phyloP scores from a whole-genome alignment of 78 protist genomes.

The Dictyostelium firmibasis region DNA sequence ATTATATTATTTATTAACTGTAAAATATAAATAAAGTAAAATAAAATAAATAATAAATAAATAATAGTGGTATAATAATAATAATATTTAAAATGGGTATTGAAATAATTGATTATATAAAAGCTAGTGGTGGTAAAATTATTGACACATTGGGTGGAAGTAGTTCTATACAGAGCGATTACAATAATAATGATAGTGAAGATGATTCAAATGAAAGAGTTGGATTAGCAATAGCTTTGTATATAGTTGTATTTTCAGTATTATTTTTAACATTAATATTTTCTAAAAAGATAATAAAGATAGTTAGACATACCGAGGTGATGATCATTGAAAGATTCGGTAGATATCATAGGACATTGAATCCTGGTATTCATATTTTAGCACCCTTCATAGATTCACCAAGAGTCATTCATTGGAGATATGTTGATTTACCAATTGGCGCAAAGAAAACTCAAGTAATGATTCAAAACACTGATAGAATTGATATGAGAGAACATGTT shows the following conservation, averaged over 20 bases:
- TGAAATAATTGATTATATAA: not conserved
- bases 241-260: not conserved
- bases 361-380: slow-evolving; percentile 17
- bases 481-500: slow-evolving; percentile 27
- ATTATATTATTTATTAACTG: no score
- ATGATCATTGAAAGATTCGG: slow-evolving; percentile 32
- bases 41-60: not conserved
- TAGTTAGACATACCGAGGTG: slow-evolving; percentile 11
- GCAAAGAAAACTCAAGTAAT: not conserved
- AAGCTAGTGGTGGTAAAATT: not conserved
- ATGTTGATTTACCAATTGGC: slow-evolving; percentile 1
- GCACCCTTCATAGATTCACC: slow-evolving; percentile 16
- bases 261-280: not conserved
- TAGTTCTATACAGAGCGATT: not conserved
- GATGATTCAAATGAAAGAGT: not conserved
- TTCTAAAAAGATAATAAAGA: not conserved
- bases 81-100: not conserved
- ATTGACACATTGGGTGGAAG: not conserved
- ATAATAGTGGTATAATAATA: not conserved
- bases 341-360: slow-evolving; percentile 4
- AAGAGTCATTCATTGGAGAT: slow-evolving; percentile 18
- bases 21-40: no score
- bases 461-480: slow-evolving; percentile 1
- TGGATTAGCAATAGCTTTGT: slow-evolving; percentile 10
- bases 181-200: not conserved